These are phyloP conservation scores for Colletotrichum ledebouriae DNA, from an alignment of 2,329 filamentous ascomycete genomes.

Conservation along the genomic window DNA sequence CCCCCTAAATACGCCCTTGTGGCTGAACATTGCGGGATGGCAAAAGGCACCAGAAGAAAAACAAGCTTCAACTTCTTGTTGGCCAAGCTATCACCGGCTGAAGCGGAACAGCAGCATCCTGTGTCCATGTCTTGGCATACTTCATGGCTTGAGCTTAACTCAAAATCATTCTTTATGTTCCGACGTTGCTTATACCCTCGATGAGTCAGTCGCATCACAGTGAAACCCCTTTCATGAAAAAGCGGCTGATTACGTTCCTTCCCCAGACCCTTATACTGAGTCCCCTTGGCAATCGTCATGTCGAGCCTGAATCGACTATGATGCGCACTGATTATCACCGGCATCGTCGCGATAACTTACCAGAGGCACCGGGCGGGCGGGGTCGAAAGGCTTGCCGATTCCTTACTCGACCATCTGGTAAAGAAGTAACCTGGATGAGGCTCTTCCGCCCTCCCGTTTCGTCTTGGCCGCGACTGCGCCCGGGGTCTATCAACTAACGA, in stretches of 20 bases:
- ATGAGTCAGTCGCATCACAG: background rate
- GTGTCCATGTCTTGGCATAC: conserved; percentile 7
- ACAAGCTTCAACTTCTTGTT: conserved; percentile 27
- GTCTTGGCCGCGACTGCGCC: conserved; percentile 14
- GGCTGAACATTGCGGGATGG: too few relatives aligned
- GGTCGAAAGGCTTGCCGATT: background rate
- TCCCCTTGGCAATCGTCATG: conserved; percentile 9
- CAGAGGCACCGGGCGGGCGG: background rate
- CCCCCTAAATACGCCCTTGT: too few relatives aligned
- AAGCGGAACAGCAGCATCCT: conserved; percentile 4
- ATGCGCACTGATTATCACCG: conserved; percentile 19
- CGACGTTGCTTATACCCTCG: background rate
- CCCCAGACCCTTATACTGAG: background rate
- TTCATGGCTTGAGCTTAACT: conserved; percentile 29
- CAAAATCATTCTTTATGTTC: conserved; percentile 11
- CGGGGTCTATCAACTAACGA: background rate
- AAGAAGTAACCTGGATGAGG: conserved; percentile 17
- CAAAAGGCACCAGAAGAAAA: too few relatives aligned
- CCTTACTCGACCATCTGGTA: conserved; percentile 18
- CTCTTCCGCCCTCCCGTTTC: conserved; percentile 31
- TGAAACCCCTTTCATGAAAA: background rate
- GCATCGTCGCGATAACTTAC: conserved; percentile 32
- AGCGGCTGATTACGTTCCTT: too few relatives aligned
- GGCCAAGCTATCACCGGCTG: conserved; percentile 14
- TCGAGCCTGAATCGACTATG: background rate